Conservation (phyloP, 331 rosid species). For the Arachis monticola region DNA sequence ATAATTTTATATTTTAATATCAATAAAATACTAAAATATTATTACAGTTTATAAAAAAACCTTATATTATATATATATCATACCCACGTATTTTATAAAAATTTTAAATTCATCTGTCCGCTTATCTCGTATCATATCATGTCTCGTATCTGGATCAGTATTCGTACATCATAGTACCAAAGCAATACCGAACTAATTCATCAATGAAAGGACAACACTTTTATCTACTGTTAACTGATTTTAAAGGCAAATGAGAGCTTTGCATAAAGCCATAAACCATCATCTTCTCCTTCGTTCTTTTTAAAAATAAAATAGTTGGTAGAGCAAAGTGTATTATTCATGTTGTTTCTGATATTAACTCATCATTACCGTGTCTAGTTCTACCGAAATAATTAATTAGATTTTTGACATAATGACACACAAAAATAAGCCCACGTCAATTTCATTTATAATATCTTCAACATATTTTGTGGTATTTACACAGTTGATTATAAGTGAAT, state of each 20-base stretch:
- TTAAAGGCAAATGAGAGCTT: slow-evolving; percentile 15
- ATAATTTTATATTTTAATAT: too few relatives aligned
- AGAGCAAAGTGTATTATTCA: slow-evolving; percentile 1
- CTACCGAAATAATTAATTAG: slow-evolving; percentile 3
- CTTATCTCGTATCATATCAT: too few relatives aligned
- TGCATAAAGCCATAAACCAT: slow-evolving; percentile 5
- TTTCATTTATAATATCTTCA: slow-evolving; percentile 12
- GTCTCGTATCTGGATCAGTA: too few relatives aligned
- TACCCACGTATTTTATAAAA: too few relatives aligned
- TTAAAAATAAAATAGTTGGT: background rate
- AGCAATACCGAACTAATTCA: slow-evolving; percentile 24
- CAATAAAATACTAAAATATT: too few relatives aligned
- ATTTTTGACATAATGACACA: slow-evolving; percentile 1
- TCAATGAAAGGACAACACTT: slow-evolving; percentile 35
- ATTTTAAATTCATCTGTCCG: too few relatives aligned
- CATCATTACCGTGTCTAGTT: slow-evolving; percentile 13
- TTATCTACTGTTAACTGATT: slow-evolving; percentile 18
- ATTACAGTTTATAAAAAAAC: too few relatives aligned
- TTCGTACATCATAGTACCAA: background rate
- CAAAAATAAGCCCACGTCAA: slow-evolving; percentile 12
- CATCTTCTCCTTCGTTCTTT: too few relatives aligned
- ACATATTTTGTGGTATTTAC: slow-evolving; percentile 10
- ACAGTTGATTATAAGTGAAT: slow-evolving; percentile 4
- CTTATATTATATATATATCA: too few relatives aligned
- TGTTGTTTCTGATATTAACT: slow-evolving; percentile 18